Evolutionary conservation across 768 basidiomycete species (phyloP).

Genomic region (Ephemerocybe angulata): DNA sequence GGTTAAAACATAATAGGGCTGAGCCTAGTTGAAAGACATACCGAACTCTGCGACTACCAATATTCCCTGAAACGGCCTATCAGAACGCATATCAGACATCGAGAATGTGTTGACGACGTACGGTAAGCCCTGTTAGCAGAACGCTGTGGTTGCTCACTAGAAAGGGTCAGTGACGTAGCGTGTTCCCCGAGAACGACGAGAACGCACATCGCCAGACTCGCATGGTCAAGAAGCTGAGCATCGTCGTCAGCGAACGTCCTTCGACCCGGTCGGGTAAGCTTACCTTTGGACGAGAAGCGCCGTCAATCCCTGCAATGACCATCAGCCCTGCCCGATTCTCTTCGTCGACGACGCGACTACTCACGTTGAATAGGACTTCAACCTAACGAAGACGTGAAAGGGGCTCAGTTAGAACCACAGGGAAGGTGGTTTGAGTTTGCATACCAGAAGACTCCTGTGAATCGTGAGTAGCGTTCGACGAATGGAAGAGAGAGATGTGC

Average conservation of each 20-base stretch:
- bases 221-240: slow-evolving; percentile 39
- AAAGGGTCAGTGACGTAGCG: slow-evolving; percentile 2
- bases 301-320: slow-evolving; percentile 35
- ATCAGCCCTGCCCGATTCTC: not conserved
- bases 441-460: not conserved
- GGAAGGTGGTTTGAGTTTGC: not conserved
- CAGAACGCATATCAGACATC: not conserved
- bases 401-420: no score
- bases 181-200: not conserved
- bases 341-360: slow-evolving; percentile 6
- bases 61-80: slow-evolving; percentile 15
- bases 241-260: not conserved
- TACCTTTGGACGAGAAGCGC: slow-evolving; percentile 48
- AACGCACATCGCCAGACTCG: slow-evolving; percentile 44
- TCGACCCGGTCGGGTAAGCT: not conserved
- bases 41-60: slow-evolving; percentile 42
- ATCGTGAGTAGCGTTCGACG: not conserved
- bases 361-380: slow-evolving; percentile 48
- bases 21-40: slow-evolving; percentile 11
- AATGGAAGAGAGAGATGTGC: slow-evolving; percentile 10
- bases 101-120: slow-evolving; percentile 18
- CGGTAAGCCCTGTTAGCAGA: slow-evolving; percentile 30
- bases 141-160: slow-evolving; percentile 43
- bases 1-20: not conserved
- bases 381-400: slow-evolving; percentile 33